Evolutionary conservation across 495 filamentous ascomycete genomes (phyloP).

Genomic region (Chaetomidium leptoderma): DNA sequence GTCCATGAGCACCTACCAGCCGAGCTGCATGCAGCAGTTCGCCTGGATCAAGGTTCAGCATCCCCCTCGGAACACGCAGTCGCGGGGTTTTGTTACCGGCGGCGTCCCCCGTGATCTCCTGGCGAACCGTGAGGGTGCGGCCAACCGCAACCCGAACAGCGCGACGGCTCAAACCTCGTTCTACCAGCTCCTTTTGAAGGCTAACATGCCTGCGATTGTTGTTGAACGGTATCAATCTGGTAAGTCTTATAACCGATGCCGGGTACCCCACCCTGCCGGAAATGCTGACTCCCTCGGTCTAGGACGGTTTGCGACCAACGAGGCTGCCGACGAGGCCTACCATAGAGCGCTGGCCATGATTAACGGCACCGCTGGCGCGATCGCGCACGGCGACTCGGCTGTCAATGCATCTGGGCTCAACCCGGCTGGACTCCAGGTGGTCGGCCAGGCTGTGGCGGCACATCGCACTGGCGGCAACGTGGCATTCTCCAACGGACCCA

Average conservation of each 20-base stretch:
- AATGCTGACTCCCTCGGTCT: neutral
- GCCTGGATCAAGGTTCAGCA: constrained; percentile 7
- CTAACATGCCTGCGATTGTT: constrained; percentile 87
- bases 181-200: constrained; percentile 83
- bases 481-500: constrained; percentile 40
- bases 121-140: constrained; percentile 67
- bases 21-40: constrained; percentile 22
- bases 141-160: constrained; percentile 85
- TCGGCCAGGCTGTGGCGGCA: constrained; percentile 83
- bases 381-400: constrained; percentile 31
- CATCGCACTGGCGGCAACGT: constrained; percentile 64
- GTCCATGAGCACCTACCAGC: constrained; percentile 30
- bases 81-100: constrained; percentile 39
- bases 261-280: neutral
- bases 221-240: constrained; percentile 83
- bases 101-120: constrained; percentile 46
- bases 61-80: constrained; percentile 21
- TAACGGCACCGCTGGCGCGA: constrained; percentile 42
- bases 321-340: constrained; percentile 68
- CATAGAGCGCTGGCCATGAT: constrained; percentile 66
- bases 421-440: constrained; percentile 57
- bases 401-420: constrained; percentile 22
- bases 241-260: constrained; percentile 14
- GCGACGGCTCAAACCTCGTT: constrained; percentile 85
- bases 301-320: constrained; percentile 70